phyloP scores from a whole-genome alignment of 306 rosid genomes.

The Alnus rubra region DNA sequence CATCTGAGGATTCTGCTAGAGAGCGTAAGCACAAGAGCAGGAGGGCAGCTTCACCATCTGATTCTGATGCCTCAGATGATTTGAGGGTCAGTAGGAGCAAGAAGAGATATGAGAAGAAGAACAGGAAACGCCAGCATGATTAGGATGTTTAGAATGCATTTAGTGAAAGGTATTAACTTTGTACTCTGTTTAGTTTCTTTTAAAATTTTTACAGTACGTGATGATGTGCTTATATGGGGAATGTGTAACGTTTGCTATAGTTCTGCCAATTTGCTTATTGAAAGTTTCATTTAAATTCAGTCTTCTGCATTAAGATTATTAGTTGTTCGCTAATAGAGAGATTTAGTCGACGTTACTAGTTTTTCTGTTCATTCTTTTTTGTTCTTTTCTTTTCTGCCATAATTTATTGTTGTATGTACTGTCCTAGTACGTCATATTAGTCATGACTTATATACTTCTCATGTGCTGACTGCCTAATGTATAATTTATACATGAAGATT shows the following conservation, averaged over 20 bases:
- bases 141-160: conserved; percentile 43
- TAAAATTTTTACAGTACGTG: not conserved
- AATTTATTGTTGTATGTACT: not conserved
- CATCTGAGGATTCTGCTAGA: conserved; percentile 55
- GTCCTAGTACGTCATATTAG: not conserved
- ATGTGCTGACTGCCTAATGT: not conserved
- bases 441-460: not conserved
- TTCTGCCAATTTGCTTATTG: conserved; percentile 14
- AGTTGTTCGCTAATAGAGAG: not conserved
- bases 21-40: conserved; percentile 55
- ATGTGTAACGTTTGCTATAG: not conserved
- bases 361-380: too few relatives aligned
- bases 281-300: conserved; percentile 2
- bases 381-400: not conserved
- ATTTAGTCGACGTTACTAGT: not conserved
- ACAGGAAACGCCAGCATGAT: conserved; percentile 43
- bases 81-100: conserved; percentile 51
- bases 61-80: conserved; percentile 49
- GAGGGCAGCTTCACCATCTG: conserved; percentile 51
- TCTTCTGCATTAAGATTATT: not conserved
- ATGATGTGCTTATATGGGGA: not conserved
- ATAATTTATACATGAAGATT: not conserved
- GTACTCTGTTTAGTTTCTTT: not conserved
- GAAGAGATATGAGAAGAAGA: conserved; percentile 63
- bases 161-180: not conserved